These are phyloP conservation scores for Platanthera zijinensis DNA, from an alignment of 106 monocot genomes.

Conservation along the genomic window DNA sequence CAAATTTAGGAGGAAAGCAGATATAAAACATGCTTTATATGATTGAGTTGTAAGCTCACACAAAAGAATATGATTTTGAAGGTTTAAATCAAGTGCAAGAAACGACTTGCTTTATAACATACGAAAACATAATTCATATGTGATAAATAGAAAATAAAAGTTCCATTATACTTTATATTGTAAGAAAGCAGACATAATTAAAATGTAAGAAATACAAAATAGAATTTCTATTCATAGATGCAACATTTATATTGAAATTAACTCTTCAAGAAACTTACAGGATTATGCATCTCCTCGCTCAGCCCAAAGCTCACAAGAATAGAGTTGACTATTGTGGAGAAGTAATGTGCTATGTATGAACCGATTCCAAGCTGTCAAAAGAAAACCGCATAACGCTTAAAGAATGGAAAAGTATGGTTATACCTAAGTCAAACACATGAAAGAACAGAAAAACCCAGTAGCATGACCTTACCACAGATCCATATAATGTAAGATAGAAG, in stretches of 20 bases:
- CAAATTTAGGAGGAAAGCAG: background rate
- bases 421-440: background rate
- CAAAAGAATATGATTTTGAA: background rate
- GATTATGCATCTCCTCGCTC: conserved; percentile 85
- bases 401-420: background rate
- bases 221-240: background rate
- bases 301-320: conserved; percentile 75
- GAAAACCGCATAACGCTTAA: background rate
- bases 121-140: background rate
- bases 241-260: background rate
- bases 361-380: conserved; percentile 80
- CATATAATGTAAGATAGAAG: conserved; percentile 81
- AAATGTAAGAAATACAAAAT: background rate
- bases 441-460: background rate
- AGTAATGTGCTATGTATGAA: conserved; percentile 81
- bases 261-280: conserved; percentile 45
- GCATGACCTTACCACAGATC: conserved; percentile 62
- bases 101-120: background rate
- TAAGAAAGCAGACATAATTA: background rate
- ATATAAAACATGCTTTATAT: background rate
- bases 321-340: conserved; percentile 69
- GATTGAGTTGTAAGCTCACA: background rate
- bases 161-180: background rate
- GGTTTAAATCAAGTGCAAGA: background rate
- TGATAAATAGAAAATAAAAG: background rate